Base-by-base conservation (phyloP, 305 asterid species). In the Fraxinus sp. region DNA sequence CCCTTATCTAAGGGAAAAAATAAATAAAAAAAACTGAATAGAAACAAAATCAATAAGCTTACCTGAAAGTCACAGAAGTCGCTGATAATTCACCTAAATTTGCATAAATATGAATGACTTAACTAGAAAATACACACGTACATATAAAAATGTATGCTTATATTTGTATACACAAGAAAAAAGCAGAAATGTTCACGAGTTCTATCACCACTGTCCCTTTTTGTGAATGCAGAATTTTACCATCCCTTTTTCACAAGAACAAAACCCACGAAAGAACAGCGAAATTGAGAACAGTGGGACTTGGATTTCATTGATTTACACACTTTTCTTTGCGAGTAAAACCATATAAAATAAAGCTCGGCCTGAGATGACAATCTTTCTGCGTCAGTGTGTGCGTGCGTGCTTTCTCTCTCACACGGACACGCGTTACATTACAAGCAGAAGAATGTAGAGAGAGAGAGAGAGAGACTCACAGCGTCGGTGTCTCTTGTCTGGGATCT, bases 21-120 rank as follows among this genome's bases (percentile, higher is more conserved):
- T 30, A 30, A 33, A 33, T 33, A 33, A 33, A 35, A 0, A 0
- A 77, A 26, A 35, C 64, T 35, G 9, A 68, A 49, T 2, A 49
- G 70, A 37, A 79, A 62, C 30, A 78, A 85, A 82, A 59, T 66
- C 80, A 43, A 35, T 5, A 75, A 82, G 84, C 77, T 82, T 84
- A 88, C 91, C 89, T 28, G 32, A 77, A 90, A 87, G 72, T 80
- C 81, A 83, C 81, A 26, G 80, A 68, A 73, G 78, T 83, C 77
- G 70, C 85, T 77, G 77, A 78, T 79, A 68, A 68, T 30, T 68
- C 75, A 18, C 81, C 79, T 10, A 68, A 81, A 43, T 78, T 75
- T 41, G 36, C 77, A 81, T 52, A 74, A 68, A 68, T 28, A 22
- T 28, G 33, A 28, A 68, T 14, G 16, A 30, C n/a, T 64, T 22